phyloP scores from a whole-genome alignment of 1,284 basidiomycete genomes.

The Cronartium ribicola region DNA sequence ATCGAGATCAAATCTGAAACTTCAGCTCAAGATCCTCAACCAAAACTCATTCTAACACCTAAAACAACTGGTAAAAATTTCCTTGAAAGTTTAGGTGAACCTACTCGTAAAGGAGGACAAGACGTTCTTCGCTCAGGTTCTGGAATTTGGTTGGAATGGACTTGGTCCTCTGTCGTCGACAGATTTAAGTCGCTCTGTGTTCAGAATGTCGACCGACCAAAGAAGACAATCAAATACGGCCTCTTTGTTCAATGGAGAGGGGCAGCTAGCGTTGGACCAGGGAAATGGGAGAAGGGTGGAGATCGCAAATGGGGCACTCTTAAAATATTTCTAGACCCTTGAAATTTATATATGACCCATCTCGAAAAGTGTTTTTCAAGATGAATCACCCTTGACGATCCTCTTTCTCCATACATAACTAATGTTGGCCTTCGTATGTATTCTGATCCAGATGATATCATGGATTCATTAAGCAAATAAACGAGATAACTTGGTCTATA shows the following conservation, averaged over 20 bases:
- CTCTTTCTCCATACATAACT: too few relatives aligned
- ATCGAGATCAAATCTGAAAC: background rate
- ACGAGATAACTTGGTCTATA: too few relatives aligned
- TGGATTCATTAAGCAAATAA: too few relatives aligned
- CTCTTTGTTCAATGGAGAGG: background rate
- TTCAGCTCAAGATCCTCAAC: background rate
- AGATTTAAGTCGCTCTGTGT: too few relatives aligned
- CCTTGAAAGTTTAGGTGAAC: background rate
- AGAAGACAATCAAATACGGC: background rate
- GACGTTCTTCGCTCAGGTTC: background rate
- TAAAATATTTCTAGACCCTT: background rate
- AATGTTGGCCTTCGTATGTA: too few relatives aligned
- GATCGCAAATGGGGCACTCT: background rate
- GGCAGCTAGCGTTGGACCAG: background rate
- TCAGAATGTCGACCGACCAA: background rate
- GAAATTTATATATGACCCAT: background rate
- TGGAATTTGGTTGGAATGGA: conserved; percentile 3
- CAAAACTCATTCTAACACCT: background rate
- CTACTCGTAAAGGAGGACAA: background rate
- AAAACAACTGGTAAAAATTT: background rate
- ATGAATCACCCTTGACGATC: too few relatives aligned
- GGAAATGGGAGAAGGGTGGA: background rate
- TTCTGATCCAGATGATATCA: too few relatives aligned
- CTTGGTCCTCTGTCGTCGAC: background rate
- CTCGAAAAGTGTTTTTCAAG: too few relatives aligned